phyloP scores from a whole-genome alignment of 495 filamentous ascomycete genomes.

The Xylaria nigripes region DNA sequence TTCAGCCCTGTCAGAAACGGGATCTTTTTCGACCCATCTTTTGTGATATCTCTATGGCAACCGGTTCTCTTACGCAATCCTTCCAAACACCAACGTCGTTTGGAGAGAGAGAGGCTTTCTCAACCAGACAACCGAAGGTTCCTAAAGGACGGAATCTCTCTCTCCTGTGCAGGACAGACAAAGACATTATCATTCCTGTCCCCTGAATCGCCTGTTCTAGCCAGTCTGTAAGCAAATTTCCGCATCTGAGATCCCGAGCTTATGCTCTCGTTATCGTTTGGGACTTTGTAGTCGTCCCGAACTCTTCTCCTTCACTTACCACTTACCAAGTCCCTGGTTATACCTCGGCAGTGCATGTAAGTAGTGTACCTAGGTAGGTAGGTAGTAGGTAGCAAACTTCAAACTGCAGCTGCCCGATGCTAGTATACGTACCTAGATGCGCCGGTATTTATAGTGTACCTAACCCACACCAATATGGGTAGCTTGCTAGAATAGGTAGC shows the following conservation, averaged over 20 bases:
- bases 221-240: not conserved
- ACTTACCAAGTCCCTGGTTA: too few relatives aligned
- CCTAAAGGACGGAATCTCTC: not conserved
- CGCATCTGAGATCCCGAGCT: not conserved
- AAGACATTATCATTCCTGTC: conserved; percentile 8
- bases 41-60: not conserved
- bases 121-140: not conserved
- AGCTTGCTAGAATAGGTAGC: too few relatives aligned
- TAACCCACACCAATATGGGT: too few relatives aligned
- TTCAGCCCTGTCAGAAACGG: conserved; percentile 11
- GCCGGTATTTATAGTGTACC: too few relatives aligned
- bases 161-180: not conserved
- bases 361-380: too few relatives aligned
- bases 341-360: too few relatives aligned
- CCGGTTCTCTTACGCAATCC: not conserved
- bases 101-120: not conserved
- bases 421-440: too few relatives aligned
- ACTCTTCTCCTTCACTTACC: too few relatives aligned
- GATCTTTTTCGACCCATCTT: not conserved
- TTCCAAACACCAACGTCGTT: not conserved
- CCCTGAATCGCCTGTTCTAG: conserved; percentile 1
- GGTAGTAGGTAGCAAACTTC: too few relatives aligned
- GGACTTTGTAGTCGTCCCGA: too few relatives aligned
- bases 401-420: too few relatives aligned
- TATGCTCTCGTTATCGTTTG: too few relatives aligned